A percentile compares a stretch with the other conserved stretches of the same genome.
Evolutionary conservation across 352 stramenopile genomes (phyloP).

Genomic region (Globisporangium nodosum): DNA sequence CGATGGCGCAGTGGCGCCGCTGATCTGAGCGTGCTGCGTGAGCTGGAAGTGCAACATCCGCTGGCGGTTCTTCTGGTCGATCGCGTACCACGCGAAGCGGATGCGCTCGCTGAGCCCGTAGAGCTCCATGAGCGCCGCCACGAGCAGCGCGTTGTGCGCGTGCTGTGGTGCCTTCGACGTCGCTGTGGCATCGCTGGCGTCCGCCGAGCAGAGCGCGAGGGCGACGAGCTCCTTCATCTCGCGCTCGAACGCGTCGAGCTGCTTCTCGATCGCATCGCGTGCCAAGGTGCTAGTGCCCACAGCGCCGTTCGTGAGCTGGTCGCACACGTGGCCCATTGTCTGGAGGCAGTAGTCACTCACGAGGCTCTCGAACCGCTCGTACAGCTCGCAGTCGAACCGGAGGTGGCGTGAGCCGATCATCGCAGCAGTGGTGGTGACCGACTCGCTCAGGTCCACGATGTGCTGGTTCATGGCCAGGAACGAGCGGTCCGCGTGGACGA

Average conservation of each 20-base stretch:
- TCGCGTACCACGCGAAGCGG: conserved; percentile 33
- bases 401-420: not conserved
- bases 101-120: conserved; percentile 43
- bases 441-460: conserved; percentile 14
- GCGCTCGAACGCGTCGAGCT: conserved; percentile 34
- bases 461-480: conserved; percentile 17
- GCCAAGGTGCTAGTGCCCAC: conserved; percentile 18
- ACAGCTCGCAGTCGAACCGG: conserved; percentile 9
- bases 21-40: conserved; percentile 9
- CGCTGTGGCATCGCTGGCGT: not conserved
- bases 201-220: not conserved
- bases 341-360: conserved; percentile 58
- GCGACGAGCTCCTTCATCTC: conserved; percentile 22
- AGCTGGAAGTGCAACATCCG: conserved; percentile 20
- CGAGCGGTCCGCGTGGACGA: conserved; percentile 25
- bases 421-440: not conserved
- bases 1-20: not conserved
- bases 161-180: not conserved
- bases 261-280: conserved; percentile 29
- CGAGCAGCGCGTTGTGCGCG: conserved; percentile 1
- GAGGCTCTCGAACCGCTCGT: conserved; percentile 33
- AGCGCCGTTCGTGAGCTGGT: conserved; percentile 32
- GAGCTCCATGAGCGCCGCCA: conserved; percentile 27
- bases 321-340: conserved; percentile 38
- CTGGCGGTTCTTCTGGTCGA: conserved; percentile 44